Percentiles rank a stretch among this genome's conserved stretches.
These are phyloP conservation scores for Haplosporangium sp. DNA, from an alignment of 371 early-diverging fungal species.

Conservation along the genomic window DNA sequence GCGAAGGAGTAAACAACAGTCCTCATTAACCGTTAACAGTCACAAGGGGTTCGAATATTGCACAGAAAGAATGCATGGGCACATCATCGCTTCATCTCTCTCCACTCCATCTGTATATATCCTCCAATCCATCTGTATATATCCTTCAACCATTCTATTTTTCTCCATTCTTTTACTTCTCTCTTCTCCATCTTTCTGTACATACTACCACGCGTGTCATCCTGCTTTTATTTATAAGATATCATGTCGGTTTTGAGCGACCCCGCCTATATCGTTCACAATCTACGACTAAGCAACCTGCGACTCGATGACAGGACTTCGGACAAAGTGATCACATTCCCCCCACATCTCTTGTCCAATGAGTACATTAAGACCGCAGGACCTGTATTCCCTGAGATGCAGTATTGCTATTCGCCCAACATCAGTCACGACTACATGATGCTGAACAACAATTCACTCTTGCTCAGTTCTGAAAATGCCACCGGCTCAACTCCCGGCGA, in stretches of 20 bases:
- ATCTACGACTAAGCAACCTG: slow-evolving; percentile 81
- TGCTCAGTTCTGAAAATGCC: slow-evolving; percentile 26
- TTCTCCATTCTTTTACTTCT: background rate
- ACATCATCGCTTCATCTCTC: too few relatives aligned
- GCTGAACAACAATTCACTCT: slow-evolving; percentile 38
- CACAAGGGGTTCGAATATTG: too few relatives aligned
- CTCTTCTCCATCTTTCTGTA: background rate
- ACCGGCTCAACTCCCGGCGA: slow-evolving; percentile 9
- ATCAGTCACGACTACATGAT: slow-evolving; percentile 59
- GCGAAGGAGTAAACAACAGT: too few relatives aligned
- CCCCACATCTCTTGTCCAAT: slow-evolving; percentile 72
- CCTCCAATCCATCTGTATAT: too few relatives aligned
- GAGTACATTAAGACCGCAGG: slow-evolving; percentile 83
- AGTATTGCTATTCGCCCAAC: slow-evolving; percentile 73
- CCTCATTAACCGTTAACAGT: too few relatives aligned
- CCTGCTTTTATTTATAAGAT: background rate
- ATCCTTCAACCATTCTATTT: background rate
- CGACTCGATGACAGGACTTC: slow-evolving; percentile 75
- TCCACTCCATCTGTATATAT: too few relatives aligned
- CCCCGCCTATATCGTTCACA: slow-evolving; percentile 81
- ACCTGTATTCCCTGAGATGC: slow-evolving; percentile 78
- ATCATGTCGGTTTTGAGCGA: slow-evolving; percentile 79
- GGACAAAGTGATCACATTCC: slow-evolving; percentile 80
- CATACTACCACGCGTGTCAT: background rate
- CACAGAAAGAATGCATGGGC: too few relatives aligned